These are phyloP conservation scores for Endocalyx cinctus DNA, from an alignment of 2,329 filamentous ascomycete genomes.

Conservation along the genomic window DNA sequence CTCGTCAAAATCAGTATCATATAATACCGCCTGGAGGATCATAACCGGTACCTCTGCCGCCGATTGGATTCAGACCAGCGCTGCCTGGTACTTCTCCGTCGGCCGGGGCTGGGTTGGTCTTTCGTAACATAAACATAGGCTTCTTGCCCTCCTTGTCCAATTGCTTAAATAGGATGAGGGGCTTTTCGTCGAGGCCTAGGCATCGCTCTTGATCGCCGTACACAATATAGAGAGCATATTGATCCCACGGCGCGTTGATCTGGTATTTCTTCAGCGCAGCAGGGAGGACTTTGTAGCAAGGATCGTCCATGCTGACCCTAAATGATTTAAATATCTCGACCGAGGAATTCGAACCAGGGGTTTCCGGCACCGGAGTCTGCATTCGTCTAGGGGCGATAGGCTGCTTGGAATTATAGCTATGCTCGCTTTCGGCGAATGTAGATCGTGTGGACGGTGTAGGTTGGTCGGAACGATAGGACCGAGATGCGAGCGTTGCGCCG, in stretches of 20 bases:
- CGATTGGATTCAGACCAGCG: conserved; percentile 43
- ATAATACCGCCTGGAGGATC: conserved; percentile 59
- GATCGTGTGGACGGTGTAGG: conserved; percentile 50
- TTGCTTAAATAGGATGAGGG: conserved; percentile 94
- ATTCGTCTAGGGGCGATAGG: conserved; percentile 48
- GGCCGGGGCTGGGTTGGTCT: conserved; percentile 51
- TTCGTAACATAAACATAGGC: conserved; percentile 97
- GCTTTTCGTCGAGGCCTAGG: conserved; percentile 85
- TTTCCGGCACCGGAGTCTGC: conserved; percentile 60
- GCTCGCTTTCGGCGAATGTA: conserved; percentile 51
- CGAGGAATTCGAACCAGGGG: conserved; percentile 52
- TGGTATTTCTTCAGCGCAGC: conserved; percentile 97
- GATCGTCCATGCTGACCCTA: conserved; percentile 95
- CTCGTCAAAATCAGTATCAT: too few species aligned
- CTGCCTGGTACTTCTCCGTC: conserved; percentile 50
- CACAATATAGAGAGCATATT: conserved; percentile 97
- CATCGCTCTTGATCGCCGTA: conserved; percentile 98
- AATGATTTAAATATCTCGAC: conserved; percentile 99
- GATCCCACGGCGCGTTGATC: conserved; percentile 95
- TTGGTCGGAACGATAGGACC: conserved; percentile 56
- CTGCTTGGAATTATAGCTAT: conserved; percentile 33
- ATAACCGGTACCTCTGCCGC: conserved; percentile 42
- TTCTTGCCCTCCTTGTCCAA: conserved; percentile 95
- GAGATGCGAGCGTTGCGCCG: conserved; percentile 51
- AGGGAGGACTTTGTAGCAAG: conserved; percentile 93